Percentiles rank a stretch among this genome's conserved stretches.
Evolutionary conservation across 148 eudicot species (phyloP).

Genomic region (Rhododendron williamsianum): DNA sequence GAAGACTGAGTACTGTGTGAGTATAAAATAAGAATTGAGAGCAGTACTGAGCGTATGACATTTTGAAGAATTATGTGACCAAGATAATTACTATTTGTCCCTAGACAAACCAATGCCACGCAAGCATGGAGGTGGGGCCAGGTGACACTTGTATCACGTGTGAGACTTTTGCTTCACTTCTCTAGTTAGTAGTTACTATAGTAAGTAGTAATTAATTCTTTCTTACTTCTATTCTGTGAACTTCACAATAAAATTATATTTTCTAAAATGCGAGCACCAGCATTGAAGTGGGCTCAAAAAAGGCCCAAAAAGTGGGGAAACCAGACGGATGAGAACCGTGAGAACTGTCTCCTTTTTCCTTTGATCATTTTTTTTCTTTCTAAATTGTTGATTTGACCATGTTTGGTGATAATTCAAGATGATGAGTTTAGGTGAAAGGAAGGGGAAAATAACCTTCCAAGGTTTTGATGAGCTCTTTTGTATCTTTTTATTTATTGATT

Average conservation of each 20-base stretch:
- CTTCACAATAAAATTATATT: no score
- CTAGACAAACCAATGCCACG: constrained; percentile 16
- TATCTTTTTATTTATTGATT: not conserved
- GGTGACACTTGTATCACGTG: constrained; percentile 32
- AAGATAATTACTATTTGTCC: not conserved
- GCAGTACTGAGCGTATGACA: no score
- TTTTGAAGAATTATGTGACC: no score
- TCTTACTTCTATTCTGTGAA: not conserved
- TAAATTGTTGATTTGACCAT: not conserved
- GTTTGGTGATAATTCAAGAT: not conserved
- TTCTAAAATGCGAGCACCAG: no score
- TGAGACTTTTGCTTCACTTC: constrained; percentile 46
- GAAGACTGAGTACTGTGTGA: no score
- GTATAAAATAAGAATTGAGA: no score
- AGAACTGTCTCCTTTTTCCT: not conserved
- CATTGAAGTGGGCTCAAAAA: no score
- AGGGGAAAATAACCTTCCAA: not conserved
- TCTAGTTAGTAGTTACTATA: not conserved
- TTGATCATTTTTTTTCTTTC: not conserved
- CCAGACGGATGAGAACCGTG: no score
- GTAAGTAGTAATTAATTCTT: not conserved
- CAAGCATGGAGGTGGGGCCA: constrained; percentile 28
- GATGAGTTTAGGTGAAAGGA: not conserved
- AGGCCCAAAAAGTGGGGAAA: no score
- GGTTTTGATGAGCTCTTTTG: not conserved